Evolutionary conservation across 768 basidiomycete genomes (phyloP).

Genomic region (Amanita exitialis): DNA sequence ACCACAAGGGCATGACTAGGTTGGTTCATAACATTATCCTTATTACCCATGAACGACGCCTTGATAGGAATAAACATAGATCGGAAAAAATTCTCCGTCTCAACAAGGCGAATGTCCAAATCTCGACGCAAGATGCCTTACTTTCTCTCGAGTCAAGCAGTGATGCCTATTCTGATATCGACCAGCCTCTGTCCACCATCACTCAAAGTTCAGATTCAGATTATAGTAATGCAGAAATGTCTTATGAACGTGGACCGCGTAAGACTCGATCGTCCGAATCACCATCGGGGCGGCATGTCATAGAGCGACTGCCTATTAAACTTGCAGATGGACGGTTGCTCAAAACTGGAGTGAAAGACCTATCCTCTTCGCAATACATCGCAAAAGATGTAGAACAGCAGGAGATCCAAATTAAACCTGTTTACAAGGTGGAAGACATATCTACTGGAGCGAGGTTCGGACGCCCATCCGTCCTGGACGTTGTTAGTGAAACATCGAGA

Average conservation of each 20-base stretch:
- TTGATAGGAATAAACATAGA: slow-evolving; percentile 76
- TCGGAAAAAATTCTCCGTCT: slow-evolving; percentile 60
- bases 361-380: slow-evolving; percentile 9
- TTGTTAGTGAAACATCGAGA: slow-evolving; percentile 58
- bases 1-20: slow-evolving; percentile 77
- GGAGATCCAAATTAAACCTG: slow-evolving; percentile 14
- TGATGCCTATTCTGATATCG: slow-evolving; percentile 13
- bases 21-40: slow-evolving; percentile 20
- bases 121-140: slow-evolving; percentile 42
- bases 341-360: slow-evolving; percentile 33
- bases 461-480: slow-evolving; percentile 65
- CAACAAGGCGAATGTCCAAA: slow-evolving; percentile 42
- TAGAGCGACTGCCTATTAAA: slow-evolving; percentile 78
- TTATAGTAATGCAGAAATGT: slow-evolving; percentile 63
- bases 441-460: slow-evolving; percentile 84
- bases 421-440: slow-evolving; percentile 49
- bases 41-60: neutral
- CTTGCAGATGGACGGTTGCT: slow-evolving; percentile 71
- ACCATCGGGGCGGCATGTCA: slow-evolving; percentile 34
- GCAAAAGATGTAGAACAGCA: slow-evolving; percentile 23
- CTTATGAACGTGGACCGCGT: slow-evolving; percentile 59
- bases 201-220: slow-evolving; percentile 12
- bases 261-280: slow-evolving; percentile 37
- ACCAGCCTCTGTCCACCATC: slow-evolving; percentile 14
- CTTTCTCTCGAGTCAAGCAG: slow-evolving; percentile 64